Evolutionary conservation across 768 basidiomycete species (phyloP), one percentile per base, ranked within the genome.

Genomic region (Sporobolomyces roseus): DNA sequence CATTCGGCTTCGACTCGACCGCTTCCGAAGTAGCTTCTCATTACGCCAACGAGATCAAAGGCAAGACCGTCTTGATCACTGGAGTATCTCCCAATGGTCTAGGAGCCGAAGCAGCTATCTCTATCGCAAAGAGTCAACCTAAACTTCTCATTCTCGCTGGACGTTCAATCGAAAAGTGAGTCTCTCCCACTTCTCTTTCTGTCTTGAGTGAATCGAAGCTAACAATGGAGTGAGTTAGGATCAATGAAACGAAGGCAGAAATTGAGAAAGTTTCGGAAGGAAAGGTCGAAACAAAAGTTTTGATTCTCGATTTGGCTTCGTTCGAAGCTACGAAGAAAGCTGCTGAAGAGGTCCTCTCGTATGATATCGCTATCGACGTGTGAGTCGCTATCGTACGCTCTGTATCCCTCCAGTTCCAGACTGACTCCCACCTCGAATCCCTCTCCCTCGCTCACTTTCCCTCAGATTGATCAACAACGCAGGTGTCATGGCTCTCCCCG

Each of bases 401-500:
- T 3, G 36, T 8, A 16, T 7, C 10, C 50, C 25, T 52, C 1
- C 3, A 23, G 8, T 7, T 41, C 54, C 35, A 21, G 12, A 29
- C 52, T 53, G 52, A 53, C 51, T 27, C 6, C 35, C 29, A 10
- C 7, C 10, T 27, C 8, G 17, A 10, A 27, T 50, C 27, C 10
- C 13, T 14, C 7, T 16, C 19, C 45, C 7, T 46, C 45, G 6
- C 49, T 12, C 17, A 8, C 27, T 46, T 21, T 50, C 49, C 49
- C 10, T 25, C 41, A 58, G 56, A 4, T 48, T 60, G 45, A 60
- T 74, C 63, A 72, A 72, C 66, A 72, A 68, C 54, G 66, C 62
- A 0, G 66, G 46, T 19, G 36, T 63, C 25, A 58, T 64, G 61
- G 53, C 35, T 6, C 1, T 48, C 23, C 3, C 45, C 3, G 27